Conservation (phyloP, 192 early-diverging fungal genomes). For the Spinellus fusiger region DNA sequence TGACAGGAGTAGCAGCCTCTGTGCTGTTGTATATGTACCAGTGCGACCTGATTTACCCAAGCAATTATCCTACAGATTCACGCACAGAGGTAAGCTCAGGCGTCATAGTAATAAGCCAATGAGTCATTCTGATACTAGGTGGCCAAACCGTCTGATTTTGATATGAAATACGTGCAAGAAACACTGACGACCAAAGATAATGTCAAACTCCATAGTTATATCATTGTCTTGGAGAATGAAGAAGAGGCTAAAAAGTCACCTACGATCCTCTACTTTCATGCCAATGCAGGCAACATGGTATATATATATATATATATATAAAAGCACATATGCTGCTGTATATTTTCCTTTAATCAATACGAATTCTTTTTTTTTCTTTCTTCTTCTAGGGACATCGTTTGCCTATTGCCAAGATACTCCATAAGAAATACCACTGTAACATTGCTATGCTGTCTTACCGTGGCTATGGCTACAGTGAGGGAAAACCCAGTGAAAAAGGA, state of each 20-base stretch:
- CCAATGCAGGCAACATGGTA: conserved; percentile 97
- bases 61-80: conserved; percentile 51
- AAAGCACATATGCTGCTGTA: background rate
- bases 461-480: conserved; percentile 89
- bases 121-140: conserved; percentile 35
- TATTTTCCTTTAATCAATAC: background rate
- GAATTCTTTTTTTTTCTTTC: background rate
- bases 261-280: conserved; percentile 87
- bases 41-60: conserved; percentile 74
- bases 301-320: background rate
- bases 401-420: conserved; percentile 78
- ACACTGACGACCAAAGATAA: conserved; percentile 76
- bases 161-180: conserved; percentile 57
- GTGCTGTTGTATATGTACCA: conserved; percentile 64
- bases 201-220: conserved; percentile 72
- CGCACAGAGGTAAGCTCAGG: conserved; percentile 33
- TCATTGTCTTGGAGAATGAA: conserved; percentile 58
- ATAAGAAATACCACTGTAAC: conserved; percentile 65
- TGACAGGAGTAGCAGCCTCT: conserved; percentile 39
- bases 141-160: conserved; percentile 62
- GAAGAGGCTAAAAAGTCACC: conserved; percentile 49
- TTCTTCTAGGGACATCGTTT: conserved; percentile 78
- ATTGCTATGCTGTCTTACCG: conserved; percentile 98
- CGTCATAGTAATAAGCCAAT: background rate
- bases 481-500: conserved; percentile 80